Evolutionary conservation across 2,329 filamentous ascomycete species (phyloP), one percentile per base, ranked within the genome.

Genomic region (Fusarium sp.): DNA sequence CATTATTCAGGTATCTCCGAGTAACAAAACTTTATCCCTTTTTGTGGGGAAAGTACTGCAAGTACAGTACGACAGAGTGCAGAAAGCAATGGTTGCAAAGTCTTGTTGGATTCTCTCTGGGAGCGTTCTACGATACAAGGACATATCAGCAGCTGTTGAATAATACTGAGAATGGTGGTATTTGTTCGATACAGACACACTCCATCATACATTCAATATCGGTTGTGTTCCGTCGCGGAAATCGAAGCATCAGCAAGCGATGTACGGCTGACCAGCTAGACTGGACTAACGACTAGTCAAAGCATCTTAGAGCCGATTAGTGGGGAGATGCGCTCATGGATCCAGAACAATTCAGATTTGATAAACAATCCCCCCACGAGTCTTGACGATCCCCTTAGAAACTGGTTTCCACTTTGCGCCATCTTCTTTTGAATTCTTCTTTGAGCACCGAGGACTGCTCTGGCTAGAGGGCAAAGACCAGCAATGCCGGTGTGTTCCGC

Each of bases 311-410:
- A 67, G 69, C 56, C 56, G 53, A 49, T 46, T 38, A 54, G 53
- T 60, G 47, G 61, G 64, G 59, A 58, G 51, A 69, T 56, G 61
- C 39, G 53, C 65, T 60, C 63, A 67, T 67, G 59, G 48, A 43
- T 54, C 38, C 30, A 42, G 47, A 30, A 53, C 42, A 40, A 49
- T 49, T 42, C 65, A 36, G n/a, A 36, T 42, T 53, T 19, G 62
- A 69, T 60, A 73, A 73, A 73, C 54, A 70, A 64, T 65, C 53
- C 56, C 56, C 56, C 63, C 70, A 66, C 63, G 32, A 39, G 34
- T 48, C 42, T 56, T 26, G 48, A 46, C 64, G 55, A 73, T 64
- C 63, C 32, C 32, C 52, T 53, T 36, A 34, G 43, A 51, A 36
- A 54, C 38, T 61, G 50, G 38, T 50, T 61, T 54, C 54, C 40